Base-by-base conservation (phyloP, 1,284 basidiomycete species). In the Apiotrichum gamsii region DNA sequence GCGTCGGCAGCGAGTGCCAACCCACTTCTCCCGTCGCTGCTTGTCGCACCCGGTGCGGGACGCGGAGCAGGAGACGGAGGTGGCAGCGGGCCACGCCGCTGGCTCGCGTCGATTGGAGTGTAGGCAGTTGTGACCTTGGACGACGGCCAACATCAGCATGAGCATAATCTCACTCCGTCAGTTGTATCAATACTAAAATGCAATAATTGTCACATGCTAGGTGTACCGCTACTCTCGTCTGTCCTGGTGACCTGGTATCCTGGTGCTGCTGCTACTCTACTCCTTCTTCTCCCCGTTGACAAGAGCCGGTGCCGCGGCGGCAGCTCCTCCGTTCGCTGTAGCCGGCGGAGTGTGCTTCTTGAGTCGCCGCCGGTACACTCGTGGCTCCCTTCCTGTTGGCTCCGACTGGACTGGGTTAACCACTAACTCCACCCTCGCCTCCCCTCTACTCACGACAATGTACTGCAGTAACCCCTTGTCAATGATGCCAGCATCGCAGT, bases 81-180 rank as follows among this genome's bases (percentile, higher is more conserved):
- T 10, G 40, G 57, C 4, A 62, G 67, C 21, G 69, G 65, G 2
- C 56, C 67, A 3, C 52, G 64, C 43, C 49, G 61, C 14, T 71
- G 67, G 67, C 52, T 71, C 16, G 60, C 67, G 5, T 64, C 64
- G 16, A 68, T 71, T 23, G 69, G 69, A 3, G 67, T 71, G 4
- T 70, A 58, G 45, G n/a, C n/a, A n/a, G n/a, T n/a, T n/a, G n/a
- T n/a, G n/a, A n/a, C n/a, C n/a, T n/a, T 29, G 23, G 29, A 35
- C 19, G 30, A 2, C 30, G 8, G 11, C 9, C 34, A 35, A 19
- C n/a, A 18, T 35, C 18, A 14, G 18, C 8, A 13, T 25, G 4
- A 6, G 23, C 21, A 46, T 8, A 21, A 21, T 41, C 21, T 21
- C 21, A 40, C 15, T 13, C 34, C 34, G n/a, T 13, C 8, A 43